Percentiles rank a stretch among this genome's conserved stretches.
Conservation (phyloP, 441 rosid genomes). For the Flueggea neowawraea region DNA sequence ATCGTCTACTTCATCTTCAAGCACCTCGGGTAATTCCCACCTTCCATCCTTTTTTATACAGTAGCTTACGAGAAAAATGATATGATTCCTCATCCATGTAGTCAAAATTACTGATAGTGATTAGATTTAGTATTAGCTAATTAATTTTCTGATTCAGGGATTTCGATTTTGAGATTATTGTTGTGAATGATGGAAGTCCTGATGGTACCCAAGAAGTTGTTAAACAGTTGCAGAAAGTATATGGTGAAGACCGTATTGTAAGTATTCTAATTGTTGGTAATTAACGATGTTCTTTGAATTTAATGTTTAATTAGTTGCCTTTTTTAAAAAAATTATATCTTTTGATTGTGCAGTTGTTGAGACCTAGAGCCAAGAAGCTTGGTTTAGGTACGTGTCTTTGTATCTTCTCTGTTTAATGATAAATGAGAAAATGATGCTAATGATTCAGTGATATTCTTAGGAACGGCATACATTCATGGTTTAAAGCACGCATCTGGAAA, state of each 20-base stretch:
- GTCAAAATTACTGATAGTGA: no score
- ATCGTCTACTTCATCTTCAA: constrained; percentile 88
- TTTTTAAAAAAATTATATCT: background rate
- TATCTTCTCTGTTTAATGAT: constrained; percentile 2
- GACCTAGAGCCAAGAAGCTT: constrained; percentile 90
- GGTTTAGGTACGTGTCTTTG: constrained; percentile 65
- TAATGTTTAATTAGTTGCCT: background rate
- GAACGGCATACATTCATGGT: constrained; percentile 93
- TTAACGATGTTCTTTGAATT: background rate
- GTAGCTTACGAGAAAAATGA: background rate
- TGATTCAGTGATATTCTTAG: constrained; percentile 33
- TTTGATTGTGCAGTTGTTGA: constrained; percentile 57
- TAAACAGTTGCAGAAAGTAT: constrained; percentile 77
- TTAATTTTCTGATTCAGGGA: constrained; percentile 37
- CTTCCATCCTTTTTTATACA: background rate
- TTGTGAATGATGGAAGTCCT: constrained; percentile 98
- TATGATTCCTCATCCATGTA: no score
- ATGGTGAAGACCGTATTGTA: constrained; percentile 84
- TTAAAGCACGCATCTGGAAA: constrained; percentile 91
- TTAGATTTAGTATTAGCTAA: background rate
- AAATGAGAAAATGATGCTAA: background rate
- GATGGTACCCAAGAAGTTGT: constrained; percentile 96
- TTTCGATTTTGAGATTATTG: constrained; percentile 81
- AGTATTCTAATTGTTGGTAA: constrained; percentile 18
- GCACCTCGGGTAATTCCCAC: constrained; percentile 63